A percentile compares a stretch with the other conserved stretches of the same genome.
Conservation (phyloP, 2,329 filamentous ascomycete genomes). For the Aspergillus sp. region DNA sequence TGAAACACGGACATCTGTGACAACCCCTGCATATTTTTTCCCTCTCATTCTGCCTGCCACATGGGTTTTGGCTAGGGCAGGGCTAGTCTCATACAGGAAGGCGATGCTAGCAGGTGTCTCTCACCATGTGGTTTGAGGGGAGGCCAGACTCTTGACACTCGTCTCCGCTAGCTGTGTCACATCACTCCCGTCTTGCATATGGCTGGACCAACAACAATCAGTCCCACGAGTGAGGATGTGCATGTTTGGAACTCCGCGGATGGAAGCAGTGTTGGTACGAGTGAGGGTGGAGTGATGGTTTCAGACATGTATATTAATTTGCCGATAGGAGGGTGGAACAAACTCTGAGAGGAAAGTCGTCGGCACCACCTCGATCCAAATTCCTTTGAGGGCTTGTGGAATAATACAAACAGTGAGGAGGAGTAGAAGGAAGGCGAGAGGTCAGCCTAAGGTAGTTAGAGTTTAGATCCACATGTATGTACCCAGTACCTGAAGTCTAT, state of each 20-base stretch:
- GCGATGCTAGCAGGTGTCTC: background rate
- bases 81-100: background rate
- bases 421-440: background rate
- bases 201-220: background rate
- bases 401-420: background rate
- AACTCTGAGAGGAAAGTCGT: background rate
- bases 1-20: background rate
- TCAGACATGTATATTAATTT: constrained; percentile 3
- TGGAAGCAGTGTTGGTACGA: background rate
- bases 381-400: background rate
- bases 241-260: background rate
- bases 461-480: constrained; percentile 4
- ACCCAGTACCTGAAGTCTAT: constrained; percentile 9
- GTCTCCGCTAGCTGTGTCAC: background rate
- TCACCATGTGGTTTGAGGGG: background rate
- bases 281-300: background rate
- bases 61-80: background rate
- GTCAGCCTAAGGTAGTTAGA: constrained; percentile 3
- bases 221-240: too few relatives aligned
- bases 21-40: background rate
- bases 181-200: background rate
- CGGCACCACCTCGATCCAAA: background rate
- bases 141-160: background rate
- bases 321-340: constrained; percentile 1
- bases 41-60: background rate